Conservation (phyloP, 2,329 filamentous ascomycete genomes). For the Geosmithia flava region DNA sequence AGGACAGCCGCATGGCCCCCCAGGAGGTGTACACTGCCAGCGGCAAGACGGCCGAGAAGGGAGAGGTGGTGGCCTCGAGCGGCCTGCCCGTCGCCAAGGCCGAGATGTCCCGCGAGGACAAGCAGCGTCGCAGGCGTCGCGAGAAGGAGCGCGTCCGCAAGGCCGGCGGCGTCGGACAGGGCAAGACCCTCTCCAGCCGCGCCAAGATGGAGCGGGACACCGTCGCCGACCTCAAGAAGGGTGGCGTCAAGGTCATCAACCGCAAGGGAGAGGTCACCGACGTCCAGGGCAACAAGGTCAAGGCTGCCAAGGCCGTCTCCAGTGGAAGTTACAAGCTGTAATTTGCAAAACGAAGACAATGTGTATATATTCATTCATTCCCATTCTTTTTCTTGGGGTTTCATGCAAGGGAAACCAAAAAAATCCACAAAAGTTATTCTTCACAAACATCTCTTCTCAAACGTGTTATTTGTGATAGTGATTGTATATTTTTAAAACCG, state of each 20-base stretch:
- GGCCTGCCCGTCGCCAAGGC: conserved; percentile 68
- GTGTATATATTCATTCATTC: not conserved
- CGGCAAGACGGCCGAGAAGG: conserved; percentile 45
- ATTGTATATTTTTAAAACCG: too few relatives aligned
- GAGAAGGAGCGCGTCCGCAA: conserved; percentile 80
- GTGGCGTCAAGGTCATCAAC: conserved; percentile 83
- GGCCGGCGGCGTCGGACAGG: conserved; percentile 32
- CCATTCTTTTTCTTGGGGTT: not conserved
- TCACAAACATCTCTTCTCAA: not conserved
- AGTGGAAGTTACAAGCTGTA: conserved; percentile 53
- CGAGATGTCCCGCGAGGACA: conserved; percentile 83
- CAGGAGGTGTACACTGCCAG: conserved; percentile 89
- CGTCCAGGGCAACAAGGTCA: conserved; percentile 68
- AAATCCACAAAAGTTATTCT: not conserved
- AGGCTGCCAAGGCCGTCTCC: conserved; percentile 33
- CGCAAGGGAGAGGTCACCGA: conserved; percentile 78
- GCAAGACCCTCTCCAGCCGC: conserved; percentile 44
- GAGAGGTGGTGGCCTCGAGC: conserved; percentile 66
- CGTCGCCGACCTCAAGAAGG: conserved; percentile 62
- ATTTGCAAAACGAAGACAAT: not conserved
- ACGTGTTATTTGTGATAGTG: not conserved
- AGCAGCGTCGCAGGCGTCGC: conserved; percentile 59
- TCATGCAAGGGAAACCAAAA: not conserved
- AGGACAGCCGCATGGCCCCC: conserved; percentile 62
- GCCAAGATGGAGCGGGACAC: conserved; percentile 34